Evolutionary conservation across 768 basidiomycete species (phyloP), one percentile per base, ranked within the genome.

Genomic region (Termitomyces sp.): DNA sequence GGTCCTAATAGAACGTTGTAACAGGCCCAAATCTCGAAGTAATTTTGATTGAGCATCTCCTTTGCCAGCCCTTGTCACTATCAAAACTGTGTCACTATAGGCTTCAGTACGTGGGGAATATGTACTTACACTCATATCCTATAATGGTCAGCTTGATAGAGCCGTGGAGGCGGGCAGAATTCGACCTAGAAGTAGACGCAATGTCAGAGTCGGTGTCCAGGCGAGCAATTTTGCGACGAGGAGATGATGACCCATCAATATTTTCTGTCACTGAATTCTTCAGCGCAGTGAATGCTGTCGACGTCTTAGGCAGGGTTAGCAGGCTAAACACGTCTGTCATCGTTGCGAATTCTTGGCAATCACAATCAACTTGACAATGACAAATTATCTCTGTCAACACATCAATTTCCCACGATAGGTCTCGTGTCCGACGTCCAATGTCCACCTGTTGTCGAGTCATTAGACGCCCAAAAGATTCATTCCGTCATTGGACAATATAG

Each of bases 211-310:
- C 84, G 62, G 73, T 72, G 58, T 79, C 79, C 70, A 86, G 73
- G 58, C 86, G 84, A 57, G 85, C 78, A 54, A 81, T 81, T 76
- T 91, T 90, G 70, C 78, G 80, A 59, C 81, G 80, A 73, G 79
- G 82, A 70, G 81, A 81, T 66, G 73, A 79, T 64, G 74, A 78
- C 70, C 76, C 77, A 54, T 75, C 68, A 27, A 60, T 53, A n/a
- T 66, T 60, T 52, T 75, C 73, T 45, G 70, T 51, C 40, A 73
- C 64, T 6, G 76, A 70, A 3, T 76, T 58, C 33, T 69, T 73
- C 20, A 79, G 58, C 31, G 73, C 66, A 7, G 74, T 75, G 53
- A 86, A 78, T 2, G 73, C 82, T 7, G 74, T 68, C 3, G 84
- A 83, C 0, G 78, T 78, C 53, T 71, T 71, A 35, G 84, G 81